A percentile compares a stretch with the other conserved stretches of the same genome.
phyloP scores from a whole-genome alignment of 495 filamentous ascomycete species.

The Lepidopterella palustris region DNA sequence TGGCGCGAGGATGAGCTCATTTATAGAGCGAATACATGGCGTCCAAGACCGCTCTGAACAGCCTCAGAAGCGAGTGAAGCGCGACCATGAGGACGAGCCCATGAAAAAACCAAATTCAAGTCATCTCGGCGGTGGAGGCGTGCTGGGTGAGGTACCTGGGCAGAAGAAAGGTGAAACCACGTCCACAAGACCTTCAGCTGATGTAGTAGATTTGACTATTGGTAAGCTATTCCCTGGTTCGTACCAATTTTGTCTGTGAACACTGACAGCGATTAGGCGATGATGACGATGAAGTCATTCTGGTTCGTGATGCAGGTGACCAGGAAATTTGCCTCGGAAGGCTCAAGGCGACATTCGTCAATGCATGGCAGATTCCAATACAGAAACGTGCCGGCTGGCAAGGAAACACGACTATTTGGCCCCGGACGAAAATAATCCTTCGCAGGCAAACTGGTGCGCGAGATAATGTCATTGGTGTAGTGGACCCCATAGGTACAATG shows the following conservation, averaged over 20 bases:
- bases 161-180: background rate
- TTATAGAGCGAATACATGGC: slow-evolving; percentile 66
- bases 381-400: slow-evolving; percentile 54
- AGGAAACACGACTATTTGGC: slow-evolving; percentile 53
- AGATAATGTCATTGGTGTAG: slow-evolving; percentile 56
- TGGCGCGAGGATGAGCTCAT: slow-evolving; percentile 37
- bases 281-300: slow-evolving; percentile 49
- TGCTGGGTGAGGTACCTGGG: slow-evolving; percentile 40
- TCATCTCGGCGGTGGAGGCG: slow-evolving; percentile 46
- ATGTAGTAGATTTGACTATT: slow-evolving; percentile 9
- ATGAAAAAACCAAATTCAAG: slow-evolving; percentile 38
- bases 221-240: background rate
- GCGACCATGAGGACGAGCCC: slow-evolving; percentile 35
- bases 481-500: slow-evolving; percentile 59
- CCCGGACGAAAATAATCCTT: slow-evolving; percentile 63
- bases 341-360: slow-evolving; percentile 61
- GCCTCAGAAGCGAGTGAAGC: slow-evolving; percentile 62
- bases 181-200: background rate
- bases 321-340: slow-evolving; percentile 83
- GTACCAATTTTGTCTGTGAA: background rate
- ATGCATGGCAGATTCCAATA: slow-evolving; percentile 58
- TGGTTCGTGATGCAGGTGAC: slow-evolving; percentile 39
- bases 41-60: slow-evolving; percentile 56
- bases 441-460: slow-evolving; percentile 45
- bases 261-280: slow-evolving; percentile 4